Percentiles rank a stretch among this genome's conserved stretches.
phyloP scores from a whole-genome alignment of 768 basidiomycete species.

The Pleurotus giganteus region DNA sequence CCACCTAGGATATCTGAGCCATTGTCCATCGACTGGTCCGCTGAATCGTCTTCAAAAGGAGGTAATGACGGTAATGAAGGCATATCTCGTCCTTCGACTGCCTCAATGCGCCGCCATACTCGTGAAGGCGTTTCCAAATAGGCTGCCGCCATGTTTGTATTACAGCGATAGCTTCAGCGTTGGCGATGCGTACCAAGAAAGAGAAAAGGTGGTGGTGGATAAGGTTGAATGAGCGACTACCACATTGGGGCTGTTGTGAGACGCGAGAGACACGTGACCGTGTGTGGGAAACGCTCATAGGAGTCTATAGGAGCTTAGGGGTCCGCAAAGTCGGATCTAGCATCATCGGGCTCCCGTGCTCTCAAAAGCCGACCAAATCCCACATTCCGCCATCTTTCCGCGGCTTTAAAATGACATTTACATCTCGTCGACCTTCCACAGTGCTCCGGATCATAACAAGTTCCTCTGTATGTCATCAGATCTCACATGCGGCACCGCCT shows the following conservation, averaged over 20 bases:
- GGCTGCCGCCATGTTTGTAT: constrained; percentile 29
- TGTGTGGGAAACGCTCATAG: neutral
- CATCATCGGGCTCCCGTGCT: neutral
- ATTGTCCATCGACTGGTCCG: constrained; percentile 24
- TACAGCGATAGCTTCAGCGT: neutral
- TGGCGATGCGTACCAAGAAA: neutral
- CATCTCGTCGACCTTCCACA: neutral
- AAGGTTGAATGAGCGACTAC: neutral
- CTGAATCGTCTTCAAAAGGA: constrained; percentile 61
- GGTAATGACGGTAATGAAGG: constrained; percentile 81
- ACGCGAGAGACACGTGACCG: constrained; percentile 5
- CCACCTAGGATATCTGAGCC: constrained; percentile 14
- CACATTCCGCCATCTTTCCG: too few species aligned
- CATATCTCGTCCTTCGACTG: constrained; percentile 70
- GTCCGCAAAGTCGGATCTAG: neutral
- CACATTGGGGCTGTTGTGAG: neutral
- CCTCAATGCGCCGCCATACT: constrained; percentile 82
- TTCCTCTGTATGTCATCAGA: neutral
- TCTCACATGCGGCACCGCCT: neutral
- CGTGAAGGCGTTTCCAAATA: constrained; percentile 80
- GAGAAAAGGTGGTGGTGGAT: neutral
- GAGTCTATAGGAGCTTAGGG: neutral
- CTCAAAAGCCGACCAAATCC: too few species aligned
- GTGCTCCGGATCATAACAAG: neutral
- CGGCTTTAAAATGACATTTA: too few species aligned